Evolutionary conservation across 176 grass and related monocot genomes (phyloP).

Genomic region (Hsuehochloa calcarea): DNA sequence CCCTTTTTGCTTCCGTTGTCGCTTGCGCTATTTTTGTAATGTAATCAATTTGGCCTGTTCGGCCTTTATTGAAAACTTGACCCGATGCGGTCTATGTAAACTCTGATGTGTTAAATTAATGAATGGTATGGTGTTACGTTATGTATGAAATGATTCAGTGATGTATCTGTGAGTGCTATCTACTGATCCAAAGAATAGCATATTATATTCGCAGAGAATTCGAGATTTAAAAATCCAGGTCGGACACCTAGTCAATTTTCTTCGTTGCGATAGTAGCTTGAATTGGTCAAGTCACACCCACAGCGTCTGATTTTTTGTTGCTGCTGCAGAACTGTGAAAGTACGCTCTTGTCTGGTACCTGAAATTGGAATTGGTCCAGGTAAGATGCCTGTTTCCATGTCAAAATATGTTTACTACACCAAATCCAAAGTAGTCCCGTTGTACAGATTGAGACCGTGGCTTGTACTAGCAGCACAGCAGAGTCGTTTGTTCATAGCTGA

Average conservation of each 20-base stretch:
- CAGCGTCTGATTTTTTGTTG: neutral
- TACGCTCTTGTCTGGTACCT: neutral
- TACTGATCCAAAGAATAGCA: too few relatives aligned
- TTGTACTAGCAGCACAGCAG: neutral
- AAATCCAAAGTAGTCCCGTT: neutral
- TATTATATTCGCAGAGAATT: too few relatives aligned
- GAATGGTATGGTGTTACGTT: too few relatives aligned
- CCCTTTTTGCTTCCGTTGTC: too few relatives aligned
- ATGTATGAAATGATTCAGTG: too few relatives aligned
- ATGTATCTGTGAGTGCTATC: too few relatives aligned
- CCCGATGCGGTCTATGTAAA: too few relatives aligned
- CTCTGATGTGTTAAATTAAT: too few relatives aligned
- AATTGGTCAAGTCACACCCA: neutral
- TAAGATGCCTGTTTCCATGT: neutral
- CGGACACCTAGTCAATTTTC: neutral
- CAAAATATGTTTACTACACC: conserved; percentile 11
- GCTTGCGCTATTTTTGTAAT: too few relatives aligned
- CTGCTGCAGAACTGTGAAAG: neutral
- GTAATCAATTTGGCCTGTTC: too few relatives aligned
- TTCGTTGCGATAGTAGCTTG: neutral
- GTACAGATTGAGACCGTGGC: neutral
- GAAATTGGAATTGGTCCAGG: neutral
- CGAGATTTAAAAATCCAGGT: too few relatives aligned
- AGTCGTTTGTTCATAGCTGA: neutral
- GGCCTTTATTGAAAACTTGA: too few relatives aligned